These are phyloP conservation scores for Ustilago loliicola DNA, from an alignment of 1,284 basidiomycete species.

Conservation along the genomic window DNA sequence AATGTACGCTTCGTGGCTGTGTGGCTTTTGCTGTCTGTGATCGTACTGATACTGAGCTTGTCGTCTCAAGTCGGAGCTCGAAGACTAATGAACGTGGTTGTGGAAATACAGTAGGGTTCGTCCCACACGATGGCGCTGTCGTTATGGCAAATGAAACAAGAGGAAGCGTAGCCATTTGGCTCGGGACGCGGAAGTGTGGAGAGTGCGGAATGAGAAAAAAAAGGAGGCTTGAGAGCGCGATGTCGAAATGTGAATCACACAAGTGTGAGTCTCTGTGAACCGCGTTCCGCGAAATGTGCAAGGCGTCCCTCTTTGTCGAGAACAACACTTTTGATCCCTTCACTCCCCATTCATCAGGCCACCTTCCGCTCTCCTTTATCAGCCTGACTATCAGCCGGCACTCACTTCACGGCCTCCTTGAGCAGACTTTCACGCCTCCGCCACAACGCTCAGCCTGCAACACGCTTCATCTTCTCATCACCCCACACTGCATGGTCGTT, in stretches of 20 bases:
- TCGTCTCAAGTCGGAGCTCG: too few relatives aligned
- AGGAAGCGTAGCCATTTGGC: neutral
- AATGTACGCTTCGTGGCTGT: too few relatives aligned
- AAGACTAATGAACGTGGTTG: too few relatives aligned
- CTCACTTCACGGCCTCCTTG: neutral
- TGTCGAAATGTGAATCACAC: neutral
- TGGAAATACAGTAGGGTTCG: too few relatives aligned
- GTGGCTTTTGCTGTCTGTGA: too few relatives aligned
- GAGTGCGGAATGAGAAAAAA: neutral
- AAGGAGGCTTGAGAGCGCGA: neutral
- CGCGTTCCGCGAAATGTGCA: neutral
- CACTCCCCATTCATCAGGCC: too few relatives aligned
- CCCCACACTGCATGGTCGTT: too few relatives aligned
- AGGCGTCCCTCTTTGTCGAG: neutral
- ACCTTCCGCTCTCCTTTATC: neutral
- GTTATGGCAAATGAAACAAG: too few relatives aligned
- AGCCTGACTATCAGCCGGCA: neutral
- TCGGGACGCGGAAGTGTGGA: slow-evolving; percentile 10
- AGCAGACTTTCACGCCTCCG: too few relatives aligned
- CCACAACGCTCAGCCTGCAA: neutral
- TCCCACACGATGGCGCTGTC: too few relatives aligned
- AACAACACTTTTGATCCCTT: slow-evolving; percentile 2
- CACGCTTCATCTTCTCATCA: neutral
- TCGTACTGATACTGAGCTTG: too few relatives aligned
- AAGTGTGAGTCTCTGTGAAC: neutral